Conservation (phyloP, 345 rosid genomes). For the Turnera subulata region DNA sequence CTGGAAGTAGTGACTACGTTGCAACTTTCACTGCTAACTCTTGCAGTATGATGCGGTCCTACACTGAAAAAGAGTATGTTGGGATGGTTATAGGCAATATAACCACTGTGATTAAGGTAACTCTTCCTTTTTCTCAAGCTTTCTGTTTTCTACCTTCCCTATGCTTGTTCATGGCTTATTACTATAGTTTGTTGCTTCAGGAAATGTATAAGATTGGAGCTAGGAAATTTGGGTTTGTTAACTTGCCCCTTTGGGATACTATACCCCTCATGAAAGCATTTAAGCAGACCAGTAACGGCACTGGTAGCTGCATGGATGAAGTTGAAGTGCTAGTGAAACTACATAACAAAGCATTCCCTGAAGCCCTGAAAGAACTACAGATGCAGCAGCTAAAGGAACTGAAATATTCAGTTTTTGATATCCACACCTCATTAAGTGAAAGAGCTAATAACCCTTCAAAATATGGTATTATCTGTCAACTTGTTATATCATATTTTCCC, state of each 20-base stretch:
- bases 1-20: conserved; percentile 36
- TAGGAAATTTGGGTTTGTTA: conserved; percentile 40
- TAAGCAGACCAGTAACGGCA: not conserved
- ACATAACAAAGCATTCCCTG: conserved; percentile 25
- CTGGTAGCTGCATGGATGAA: conserved; percentile 23
- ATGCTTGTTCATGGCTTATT: not conserved
- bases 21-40: conserved; percentile 19
- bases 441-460: conserved; percentile 14
- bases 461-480: conserved; percentile 3
- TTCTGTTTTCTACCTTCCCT: not conserved
- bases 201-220: conserved; percentile 39
- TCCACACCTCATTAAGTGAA: not conserved
- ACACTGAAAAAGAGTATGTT: conserved; percentile 13
- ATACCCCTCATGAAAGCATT: conserved; percentile 13
- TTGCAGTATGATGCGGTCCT: conserved; percentile 7
- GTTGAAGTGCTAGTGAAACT: conserved; percentile 11
- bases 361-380: conserved; percentile 13
- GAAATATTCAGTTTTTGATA: conserved; percentile 2
- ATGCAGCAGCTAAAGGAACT: conserved; percentile 25
- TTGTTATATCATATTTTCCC: not conserved
- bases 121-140: not conserved
- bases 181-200: conserved; percentile 16
- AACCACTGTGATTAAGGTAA: conserved; percentile 25
- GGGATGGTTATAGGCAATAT: conserved; percentile 35
- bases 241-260: conserved; percentile 23